A percentile compares a stretch with the other conserved stretches of the same genome.
phyloP scores from a whole-genome alignment of 2,329 filamentous ascomycete genomes.

The Waltergamsia citrina region DNA sequence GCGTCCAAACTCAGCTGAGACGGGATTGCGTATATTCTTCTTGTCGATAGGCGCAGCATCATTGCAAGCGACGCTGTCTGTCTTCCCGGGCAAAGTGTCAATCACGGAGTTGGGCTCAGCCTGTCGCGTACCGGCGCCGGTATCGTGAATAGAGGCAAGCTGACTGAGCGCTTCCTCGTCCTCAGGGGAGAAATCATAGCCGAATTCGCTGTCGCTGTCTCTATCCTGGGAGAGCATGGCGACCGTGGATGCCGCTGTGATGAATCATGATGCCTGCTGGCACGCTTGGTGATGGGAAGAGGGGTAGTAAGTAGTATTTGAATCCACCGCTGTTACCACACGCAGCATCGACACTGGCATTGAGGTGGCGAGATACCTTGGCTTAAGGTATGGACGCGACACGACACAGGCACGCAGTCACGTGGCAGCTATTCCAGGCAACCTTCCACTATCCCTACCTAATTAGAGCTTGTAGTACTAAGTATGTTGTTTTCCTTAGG shows the following conservation, averaged over 20 bases:
- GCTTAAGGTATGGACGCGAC: too few relatives aligned
- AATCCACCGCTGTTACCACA: too few relatives aligned
- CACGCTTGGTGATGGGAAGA: background rate
- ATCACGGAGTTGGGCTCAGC: slow-evolving; percentile 5
- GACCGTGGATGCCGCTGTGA: slow-evolving; percentile 4
- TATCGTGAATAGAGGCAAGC: slow-evolving; percentile 14
- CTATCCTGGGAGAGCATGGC: slow-evolving; percentile 12
- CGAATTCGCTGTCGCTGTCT: slow-evolving; percentile 33
- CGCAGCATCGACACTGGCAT: too few relatives aligned
- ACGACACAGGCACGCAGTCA: slow-evolving; percentile 3
- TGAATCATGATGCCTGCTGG: slow-evolving; percentile 2
- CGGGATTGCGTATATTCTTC: too few relatives aligned
- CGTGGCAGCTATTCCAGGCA: too few relatives aligned
- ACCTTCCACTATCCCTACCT: too few relatives aligned
- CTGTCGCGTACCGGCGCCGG: background rate
- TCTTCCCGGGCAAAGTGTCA: slow-evolving; percentile 13
- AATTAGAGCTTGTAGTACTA: too few relatives aligned
- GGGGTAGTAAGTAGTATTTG: background rate
- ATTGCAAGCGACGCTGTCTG: slow-evolving; percentile 5
- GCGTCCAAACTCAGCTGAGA: background rate
- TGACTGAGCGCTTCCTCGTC: slow-evolving; percentile 32
- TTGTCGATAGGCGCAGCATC: slow-evolving; percentile 4
- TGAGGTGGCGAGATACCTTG: too few relatives aligned
- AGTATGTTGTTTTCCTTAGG: too few relatives aligned
- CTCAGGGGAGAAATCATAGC: slow-evolving; percentile 34